Percentiles rank a stretch among this genome's conserved stretches.
Conservation (phyloP, 768 basidiomycete species). For the Peribolospora kevripleyi region DNA sequence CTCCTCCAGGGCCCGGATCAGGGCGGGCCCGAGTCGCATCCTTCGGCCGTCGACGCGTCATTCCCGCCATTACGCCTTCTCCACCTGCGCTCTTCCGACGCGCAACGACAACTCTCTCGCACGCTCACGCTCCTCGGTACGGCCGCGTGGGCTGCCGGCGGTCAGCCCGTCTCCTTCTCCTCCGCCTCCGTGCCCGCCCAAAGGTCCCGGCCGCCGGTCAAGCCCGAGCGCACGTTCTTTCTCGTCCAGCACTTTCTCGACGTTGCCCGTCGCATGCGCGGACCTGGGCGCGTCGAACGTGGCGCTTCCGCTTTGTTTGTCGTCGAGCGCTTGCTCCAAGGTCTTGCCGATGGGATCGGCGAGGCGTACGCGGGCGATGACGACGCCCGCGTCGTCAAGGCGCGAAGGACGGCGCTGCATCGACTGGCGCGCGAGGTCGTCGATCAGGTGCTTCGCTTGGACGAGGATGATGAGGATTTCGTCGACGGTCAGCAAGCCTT, state of each 20-base stretch:
- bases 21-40: not conserved
- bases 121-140: not conserved
- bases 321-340: constrained; percentile 49
- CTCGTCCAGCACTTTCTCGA: constrained; percentile 62
- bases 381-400: not conserved
- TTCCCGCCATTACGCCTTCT: constrained; percentile 16
- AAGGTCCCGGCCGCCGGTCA: constrained; percentile 29
- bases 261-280: constrained; percentile 30
- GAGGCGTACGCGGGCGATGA: not conserved
- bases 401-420: constrained; percentile 1
- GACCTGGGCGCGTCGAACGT: constrained; percentile 20
- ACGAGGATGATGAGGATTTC: constrained; percentile 29
- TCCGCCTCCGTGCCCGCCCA: constrained; percentile 28
- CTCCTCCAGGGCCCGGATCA: not conserved
- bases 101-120: not conserved
- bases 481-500: constrained; percentile 13
- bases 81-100: constrained; percentile 12
- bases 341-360: constrained; percentile 25
- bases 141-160: constrained; percentile 15
- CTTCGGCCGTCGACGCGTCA: not conserved
- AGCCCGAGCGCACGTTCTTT: constrained; percentile 33
- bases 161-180: constrained; percentile 28
- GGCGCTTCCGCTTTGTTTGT: constrained; percentile 65
- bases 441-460: constrained; percentile 37
- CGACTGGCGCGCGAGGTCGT: constrained; percentile 3